Evolutionary conservation across 768 basidiomycete genomes (phyloP).

Genomic region (Dacryopinax spathularia): DNA sequence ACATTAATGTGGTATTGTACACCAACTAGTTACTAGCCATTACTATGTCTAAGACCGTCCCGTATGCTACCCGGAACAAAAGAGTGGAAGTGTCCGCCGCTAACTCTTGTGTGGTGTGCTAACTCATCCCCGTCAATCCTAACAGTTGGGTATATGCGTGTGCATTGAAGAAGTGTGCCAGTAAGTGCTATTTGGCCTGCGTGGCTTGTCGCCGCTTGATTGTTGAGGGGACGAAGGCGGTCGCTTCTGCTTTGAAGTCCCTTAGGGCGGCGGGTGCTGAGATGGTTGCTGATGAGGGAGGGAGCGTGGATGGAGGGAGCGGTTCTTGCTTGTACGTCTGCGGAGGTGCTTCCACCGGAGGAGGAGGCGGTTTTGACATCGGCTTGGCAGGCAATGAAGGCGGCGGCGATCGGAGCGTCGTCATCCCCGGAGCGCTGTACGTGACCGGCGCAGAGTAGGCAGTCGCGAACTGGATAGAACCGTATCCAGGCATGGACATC

Average conservation of each 20-base stretch:
- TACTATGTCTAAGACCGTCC: too few relatives aligned
- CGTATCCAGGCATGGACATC: slow-evolving; percentile 7
- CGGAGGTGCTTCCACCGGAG: slow-evolving; percentile 24
- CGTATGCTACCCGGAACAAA: too few relatives aligned
- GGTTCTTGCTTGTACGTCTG: not conserved
- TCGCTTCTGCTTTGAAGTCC: slow-evolving; percentile 89
- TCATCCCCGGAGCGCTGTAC: slow-evolving; percentile 41
- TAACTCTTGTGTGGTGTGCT: too few relatives aligned
- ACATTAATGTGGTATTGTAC: too few relatives aligned
- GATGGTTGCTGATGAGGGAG: slow-evolving; percentile 47
- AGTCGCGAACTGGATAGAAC: slow-evolving; percentile 63
- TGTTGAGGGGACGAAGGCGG: slow-evolving; percentile 73
- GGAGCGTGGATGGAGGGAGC: slow-evolving; percentile 22
- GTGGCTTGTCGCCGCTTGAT: slow-evolving; percentile 49
- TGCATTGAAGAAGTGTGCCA: too few relatives aligned
- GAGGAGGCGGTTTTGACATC: slow-evolving; percentile 15
- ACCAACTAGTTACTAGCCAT: too few relatives aligned
- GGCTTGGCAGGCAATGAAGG: slow-evolving; percentile 18
- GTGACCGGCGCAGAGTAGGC: slow-evolving; percentile 68
- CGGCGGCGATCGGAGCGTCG: not conserved
- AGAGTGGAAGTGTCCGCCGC: too few relatives aligned
- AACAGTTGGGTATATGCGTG: too few relatives aligned
- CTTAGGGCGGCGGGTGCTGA: slow-evolving; percentile 77
- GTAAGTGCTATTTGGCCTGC: not conserved
- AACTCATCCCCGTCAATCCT: too few relatives aligned